phyloP scores from a whole-genome alignment of 192 early-diverging fungal genomes.

The Coemansia umbellata region DNA sequence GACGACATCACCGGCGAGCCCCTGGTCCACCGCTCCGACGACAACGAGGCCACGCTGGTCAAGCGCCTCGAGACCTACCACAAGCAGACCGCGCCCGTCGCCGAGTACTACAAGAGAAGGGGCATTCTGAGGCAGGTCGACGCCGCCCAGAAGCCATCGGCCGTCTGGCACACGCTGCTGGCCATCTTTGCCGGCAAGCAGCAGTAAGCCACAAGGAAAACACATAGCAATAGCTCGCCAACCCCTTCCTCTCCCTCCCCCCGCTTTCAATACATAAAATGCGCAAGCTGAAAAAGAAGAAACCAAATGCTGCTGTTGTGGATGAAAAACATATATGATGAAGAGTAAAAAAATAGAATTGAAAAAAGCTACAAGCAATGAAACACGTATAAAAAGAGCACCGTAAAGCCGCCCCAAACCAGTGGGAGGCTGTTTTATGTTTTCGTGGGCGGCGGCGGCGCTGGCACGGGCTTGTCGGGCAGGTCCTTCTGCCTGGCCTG shows the following conservation, averaged over 20 bases:
- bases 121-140: conserved; percentile 92
- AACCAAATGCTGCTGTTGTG: background rate
- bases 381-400: background rate
- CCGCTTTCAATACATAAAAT: background rate
- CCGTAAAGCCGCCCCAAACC: background rate
- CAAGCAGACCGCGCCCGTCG: conserved; percentile 76
- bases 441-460: conserved; percentile 34
- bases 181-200: conserved; percentile 75
- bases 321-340: background rate
- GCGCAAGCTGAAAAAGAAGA: background rate
- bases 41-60: conserved; percentile 88
- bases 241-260: background rate
- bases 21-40: conserved; percentile 94
- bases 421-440: conserved; percentile 3
- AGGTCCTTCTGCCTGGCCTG: conserved; percentile 37
- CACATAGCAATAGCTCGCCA: too few species aligned
- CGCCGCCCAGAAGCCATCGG: conserved; percentile 81
- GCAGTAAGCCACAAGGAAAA: too few species aligned
- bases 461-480: conserved; percentile 45
- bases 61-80: conserved; percentile 89
- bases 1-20: conserved; percentile 99
- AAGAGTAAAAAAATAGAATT: background rate
- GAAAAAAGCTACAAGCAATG: background rate
- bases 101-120: conserved; percentile 89
- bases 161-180: conserved; percentile 84